These are phyloP conservation scores for Solanum lycopersicoides DNA, from an alignment of 257 asterid genomes.

Conservation along the genomic window DNA sequence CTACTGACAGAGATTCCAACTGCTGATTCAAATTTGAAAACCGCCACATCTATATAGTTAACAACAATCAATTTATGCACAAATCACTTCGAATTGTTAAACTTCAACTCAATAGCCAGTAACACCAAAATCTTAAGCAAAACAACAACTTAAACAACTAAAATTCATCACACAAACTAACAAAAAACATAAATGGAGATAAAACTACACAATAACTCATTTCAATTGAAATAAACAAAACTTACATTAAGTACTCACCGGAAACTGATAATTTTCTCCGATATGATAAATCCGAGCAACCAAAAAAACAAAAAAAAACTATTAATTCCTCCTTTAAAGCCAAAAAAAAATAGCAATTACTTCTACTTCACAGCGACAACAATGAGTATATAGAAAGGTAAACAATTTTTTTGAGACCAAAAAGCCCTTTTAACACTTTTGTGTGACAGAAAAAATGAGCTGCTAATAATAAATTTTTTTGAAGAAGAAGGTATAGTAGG, in stretches of 20 bases:
- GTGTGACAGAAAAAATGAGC: neutral
- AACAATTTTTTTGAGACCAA: neutral
- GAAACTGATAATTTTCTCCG: neutral
- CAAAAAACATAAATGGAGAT: neutral
- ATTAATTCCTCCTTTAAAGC: neutral
- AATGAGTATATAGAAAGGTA: neutral
- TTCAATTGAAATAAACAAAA: neutral
- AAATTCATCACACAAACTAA: neutral
- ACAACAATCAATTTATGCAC: neutral
- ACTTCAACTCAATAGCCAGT: neutral
- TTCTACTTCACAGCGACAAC: neutral
- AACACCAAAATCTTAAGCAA: neutral
- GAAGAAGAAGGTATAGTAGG: neutral
- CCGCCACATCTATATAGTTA: neutral
- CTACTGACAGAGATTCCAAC: neutral
- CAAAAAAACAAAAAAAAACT: neutral
- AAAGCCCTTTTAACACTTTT: neutral
- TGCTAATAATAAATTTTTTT: neutral
- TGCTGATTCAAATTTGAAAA: neutral
- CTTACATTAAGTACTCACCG: neutral
- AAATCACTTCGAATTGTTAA: neutral
- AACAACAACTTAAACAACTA: neutral
- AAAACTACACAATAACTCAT: neutral
- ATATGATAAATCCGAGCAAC: neutral
- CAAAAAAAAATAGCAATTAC: neutral